Base-by-base conservation (phyloP, 2,329 filamentous ascomycete genomes). In the Pseudocercospora eumusae region DNA sequence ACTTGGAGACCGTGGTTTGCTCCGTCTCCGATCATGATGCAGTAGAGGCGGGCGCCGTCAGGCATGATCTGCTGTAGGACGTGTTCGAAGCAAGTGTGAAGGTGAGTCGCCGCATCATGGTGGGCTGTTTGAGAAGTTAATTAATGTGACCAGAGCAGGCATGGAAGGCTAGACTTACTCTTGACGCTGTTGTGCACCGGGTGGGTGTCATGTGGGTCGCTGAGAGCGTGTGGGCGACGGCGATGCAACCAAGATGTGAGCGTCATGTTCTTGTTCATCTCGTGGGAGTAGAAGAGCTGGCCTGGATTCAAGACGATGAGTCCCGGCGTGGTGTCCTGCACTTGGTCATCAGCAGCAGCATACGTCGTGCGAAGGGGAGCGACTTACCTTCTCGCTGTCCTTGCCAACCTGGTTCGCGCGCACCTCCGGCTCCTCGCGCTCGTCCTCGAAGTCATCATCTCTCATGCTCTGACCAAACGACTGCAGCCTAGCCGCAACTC, bases 261-360 rank as follows among this genome's bases (percentile, higher is more conserved):
- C 0, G 85, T 89, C 64, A 96, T 79, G 0, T 86, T 81, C 54
- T 83, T 82, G 56, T 82, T 77, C 1, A 82, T 82, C 56, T 84
- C 82, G 44, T 89, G 85, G 74, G 89, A 91, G 87, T 91, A 97
- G 69, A 88, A 80, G 18, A 90, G 79, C 76, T 96, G 87, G 4
- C 91, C 91, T 3, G 86, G 81, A 73, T 96, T 97, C 50, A 91
- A 85, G 25, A 96, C 79, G 27, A 97, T 77, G 60, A 97, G 78
- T 2, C 84, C 89, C 0, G 83, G 86, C 1, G 71, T 27, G 20
- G 80, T 77, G 0, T 68, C 53, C 52, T 54, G 52, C 18, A 54
- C 27, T 18, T 50, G 20, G 25, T 59, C 23, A 57, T 28, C 21
- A 27, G 45, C 23, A 42, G 49, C n/a, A 47, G 23, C 4, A 54